Conservation (phyloP, 805 yeast genomes). For the Jamesozyma lodderae region DNA sequence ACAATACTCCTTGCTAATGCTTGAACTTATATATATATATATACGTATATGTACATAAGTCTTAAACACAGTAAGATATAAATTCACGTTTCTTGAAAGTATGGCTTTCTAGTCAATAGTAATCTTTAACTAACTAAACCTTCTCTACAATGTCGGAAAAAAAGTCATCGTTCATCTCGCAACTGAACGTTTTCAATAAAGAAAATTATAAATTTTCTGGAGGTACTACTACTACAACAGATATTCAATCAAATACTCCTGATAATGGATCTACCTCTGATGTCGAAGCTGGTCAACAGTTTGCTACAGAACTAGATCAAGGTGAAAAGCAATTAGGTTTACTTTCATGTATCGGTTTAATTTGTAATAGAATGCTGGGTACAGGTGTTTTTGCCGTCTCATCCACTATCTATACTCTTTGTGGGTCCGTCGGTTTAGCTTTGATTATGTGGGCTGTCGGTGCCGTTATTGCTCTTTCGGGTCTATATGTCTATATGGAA, state of each 20-base stretch:
- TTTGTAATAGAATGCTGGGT: conserved; percentile 63
- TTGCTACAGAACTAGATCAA: conserved; percentile 32
- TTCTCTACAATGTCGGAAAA: conserved; percentile 9
- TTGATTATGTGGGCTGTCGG: conserved; percentile 71
- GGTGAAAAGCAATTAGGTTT: conserved; percentile 41
- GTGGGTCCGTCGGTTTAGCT: conserved; percentile 65
- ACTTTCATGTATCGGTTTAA: conserved; percentile 53
- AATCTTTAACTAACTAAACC: neutral
- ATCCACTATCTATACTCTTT: conserved; percentile 39
- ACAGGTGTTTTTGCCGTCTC: conserved; percentile 73
- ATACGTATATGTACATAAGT: conserved; percentile 1
- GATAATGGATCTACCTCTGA: conserved; percentile 11
- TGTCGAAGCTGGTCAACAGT: conserved; percentile 24
- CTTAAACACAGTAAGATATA: too few species aligned
- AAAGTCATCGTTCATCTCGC: conserved; percentile 17
- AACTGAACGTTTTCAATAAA: conserved; percentile 25
- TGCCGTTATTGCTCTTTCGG: conserved; percentile 54
- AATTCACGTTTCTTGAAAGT: too few species aligned
- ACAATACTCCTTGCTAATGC: neutral
- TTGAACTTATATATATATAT: neutral
- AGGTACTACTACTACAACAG: neutral
- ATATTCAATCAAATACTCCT: neutral
- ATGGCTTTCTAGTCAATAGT: neutral
- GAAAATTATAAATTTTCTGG: conserved; percentile 16
- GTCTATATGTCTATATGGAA: conserved; percentile 66